phyloP scores from a whole-genome alignment of 2,329 filamentous ascomycete species.

The Botryosphaeria dothidea region DNA sequence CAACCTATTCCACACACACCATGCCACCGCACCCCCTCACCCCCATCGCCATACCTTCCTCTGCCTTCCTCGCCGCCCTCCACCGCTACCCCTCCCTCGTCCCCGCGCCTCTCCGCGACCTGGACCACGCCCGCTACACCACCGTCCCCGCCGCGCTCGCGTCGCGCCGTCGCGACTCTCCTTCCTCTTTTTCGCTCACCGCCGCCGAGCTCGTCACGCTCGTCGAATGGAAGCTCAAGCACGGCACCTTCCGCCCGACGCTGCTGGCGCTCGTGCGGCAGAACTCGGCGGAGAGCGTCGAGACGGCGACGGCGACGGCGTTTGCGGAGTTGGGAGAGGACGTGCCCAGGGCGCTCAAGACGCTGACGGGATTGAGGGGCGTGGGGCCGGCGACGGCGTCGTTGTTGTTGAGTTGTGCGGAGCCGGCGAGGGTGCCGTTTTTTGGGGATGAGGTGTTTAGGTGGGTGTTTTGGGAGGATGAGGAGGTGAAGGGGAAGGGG shows the following conservation, averaged over 20 bases:
- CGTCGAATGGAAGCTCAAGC: constrained; percentile 46
- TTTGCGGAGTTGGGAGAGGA: constrained; percentile 45
- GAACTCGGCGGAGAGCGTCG: constrained; percentile 56
- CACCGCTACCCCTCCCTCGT: constrained; percentile 30
- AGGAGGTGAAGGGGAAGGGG: constrained; percentile 45
- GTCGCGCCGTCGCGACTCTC: constrained; percentile 1
- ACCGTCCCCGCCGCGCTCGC: constrained; percentile 29
- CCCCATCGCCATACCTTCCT: not conserved
- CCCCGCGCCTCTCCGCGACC: constrained; percentile 30
- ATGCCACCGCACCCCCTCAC: not conserved
- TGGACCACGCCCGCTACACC: constrained; percentile 36
- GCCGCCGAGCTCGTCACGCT: constrained; percentile 32
- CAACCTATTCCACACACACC: no score
- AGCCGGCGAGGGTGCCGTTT: constrained; percentile 64
- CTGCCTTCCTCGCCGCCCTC: constrained; percentile 26
- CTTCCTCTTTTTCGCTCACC: not conserved
- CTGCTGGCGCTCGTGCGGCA: constrained; percentile 53
- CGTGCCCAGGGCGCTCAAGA: constrained; percentile 48
- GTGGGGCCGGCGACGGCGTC: constrained; percentile 80
- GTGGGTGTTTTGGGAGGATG: constrained; percentile 62
- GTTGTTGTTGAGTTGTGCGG: constrained; percentile 67
- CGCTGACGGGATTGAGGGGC: constrained; percentile 65
- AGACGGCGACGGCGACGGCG: constrained; percentile 54
- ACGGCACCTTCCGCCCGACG: constrained; percentile 53
- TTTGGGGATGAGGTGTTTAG: constrained; percentile 79